These are phyloP conservation scores for Phytophthora sp. DNA, from an alignment of 352 stramenopile species.

Conservation along the genomic window DNA sequence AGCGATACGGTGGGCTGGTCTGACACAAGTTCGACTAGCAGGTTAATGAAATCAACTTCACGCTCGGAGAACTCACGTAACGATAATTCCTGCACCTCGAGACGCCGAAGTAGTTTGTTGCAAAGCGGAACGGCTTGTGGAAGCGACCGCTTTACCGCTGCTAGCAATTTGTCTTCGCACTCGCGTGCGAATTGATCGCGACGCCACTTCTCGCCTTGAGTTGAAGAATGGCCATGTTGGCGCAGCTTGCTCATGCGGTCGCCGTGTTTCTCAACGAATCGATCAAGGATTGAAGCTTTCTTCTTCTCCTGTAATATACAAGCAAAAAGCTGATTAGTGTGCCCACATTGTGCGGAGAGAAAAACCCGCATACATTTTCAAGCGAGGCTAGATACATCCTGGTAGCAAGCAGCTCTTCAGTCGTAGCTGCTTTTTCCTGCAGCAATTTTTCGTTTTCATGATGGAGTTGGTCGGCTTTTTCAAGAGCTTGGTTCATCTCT, in stretches of 20 bases:
- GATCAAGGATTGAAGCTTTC: slow-evolving; percentile 76
- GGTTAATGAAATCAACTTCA: slow-evolving; percentile 83
- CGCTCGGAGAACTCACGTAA: slow-evolving; percentile 75
- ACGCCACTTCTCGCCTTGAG: slow-evolving; percentile 33
- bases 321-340: background rate
- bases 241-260: slow-evolving; percentile 65
- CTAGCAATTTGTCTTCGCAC: slow-evolving; percentile 62
- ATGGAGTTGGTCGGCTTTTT: slow-evolving; percentile 58
- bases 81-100: slow-evolving; percentile 78
- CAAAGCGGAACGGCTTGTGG: slow-evolving; percentile 71
- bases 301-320: slow-evolving; percentile 60
- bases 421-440: slow-evolving; percentile 62
- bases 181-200: slow-evolving; percentile 48
- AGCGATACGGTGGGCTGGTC: slow-evolving; percentile 68
- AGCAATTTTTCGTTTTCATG: slow-evolving; percentile 72
- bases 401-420: slow-evolving; percentile 65
- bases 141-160: slow-evolving; percentile 62
- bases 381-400: slow-evolving; percentile 78
- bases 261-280: slow-evolving; percentile 83
- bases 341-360: background rate
- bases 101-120: slow-evolving; percentile 71
- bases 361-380: slow-evolving; percentile 47
- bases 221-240: slow-evolving; percentile 9
- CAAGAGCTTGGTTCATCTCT: slow-evolving; percentile 61
- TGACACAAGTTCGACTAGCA: slow-evolving; percentile 78